phyloP scores from a whole-genome alignment of 495 filamentous ascomycete species.

The Recurvomyces mirabilis region DNA sequence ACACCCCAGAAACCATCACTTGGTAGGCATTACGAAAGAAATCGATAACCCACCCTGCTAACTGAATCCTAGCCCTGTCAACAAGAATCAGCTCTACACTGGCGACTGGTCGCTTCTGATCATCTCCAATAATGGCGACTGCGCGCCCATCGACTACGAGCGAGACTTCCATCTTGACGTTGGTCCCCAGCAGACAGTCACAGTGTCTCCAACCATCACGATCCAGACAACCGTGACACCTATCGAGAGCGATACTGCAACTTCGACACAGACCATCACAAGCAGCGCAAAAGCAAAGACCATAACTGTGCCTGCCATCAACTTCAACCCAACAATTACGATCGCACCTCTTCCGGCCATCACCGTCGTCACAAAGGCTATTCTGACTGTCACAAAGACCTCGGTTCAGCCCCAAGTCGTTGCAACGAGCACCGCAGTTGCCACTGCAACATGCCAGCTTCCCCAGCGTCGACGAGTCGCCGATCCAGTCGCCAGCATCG shows the following conservation, averaged over 20 bases:
- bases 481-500: slow-evolving; percentile 24
- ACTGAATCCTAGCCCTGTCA: slow-evolving; percentile 9
- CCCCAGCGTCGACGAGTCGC: background rate
- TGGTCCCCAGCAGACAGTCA: slow-evolving; percentile 26
- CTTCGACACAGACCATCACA: slow-evolving; percentile 18
- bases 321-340: slow-evolving; percentile 23
- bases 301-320: slow-evolving; percentile 22
- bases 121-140: slow-evolving; percentile 30
- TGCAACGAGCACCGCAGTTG: slow-evolving; percentile 19
- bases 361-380: slow-evolving; percentile 20
- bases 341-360: slow-evolving; percentile 22
- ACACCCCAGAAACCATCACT: slow-evolving; percentile 25
- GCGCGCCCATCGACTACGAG: slow-evolving; percentile 27
- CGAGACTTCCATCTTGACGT: slow-evolving; percentile 30
- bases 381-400: slow-evolving; percentile 24
- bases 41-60: background rate
- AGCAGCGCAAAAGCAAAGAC: slow-evolving; percentile 16
- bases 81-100: slow-evolving; percentile 25
- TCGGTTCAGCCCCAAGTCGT: slow-evolving; percentile 16
- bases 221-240: slow-evolving; percentile 10
- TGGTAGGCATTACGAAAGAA: slow-evolving; percentile 16
- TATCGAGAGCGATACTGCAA: slow-evolving; percentile 21
- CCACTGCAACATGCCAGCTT: slow-evolving; percentile 20
- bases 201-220: slow-evolving; percentile 15
- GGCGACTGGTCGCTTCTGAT: slow-evolving; percentile 31